phyloP scores from a whole-genome alignment of 2,329 filamentous ascomycete species.

The Zalaria sp. region DNA sequence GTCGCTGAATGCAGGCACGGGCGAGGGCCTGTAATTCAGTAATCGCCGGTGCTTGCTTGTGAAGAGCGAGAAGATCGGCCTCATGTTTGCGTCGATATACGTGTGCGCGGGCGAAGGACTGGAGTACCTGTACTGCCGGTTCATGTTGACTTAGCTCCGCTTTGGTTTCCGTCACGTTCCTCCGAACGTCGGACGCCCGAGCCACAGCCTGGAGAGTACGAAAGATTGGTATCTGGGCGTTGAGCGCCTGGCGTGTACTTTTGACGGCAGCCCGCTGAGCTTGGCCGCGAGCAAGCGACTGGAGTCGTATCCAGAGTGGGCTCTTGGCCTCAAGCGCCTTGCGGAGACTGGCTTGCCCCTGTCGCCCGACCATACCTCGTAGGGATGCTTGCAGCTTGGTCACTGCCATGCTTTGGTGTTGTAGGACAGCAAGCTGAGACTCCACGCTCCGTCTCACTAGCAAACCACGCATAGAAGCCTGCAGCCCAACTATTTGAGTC shows the following conservation, averaged over 20 bases:
- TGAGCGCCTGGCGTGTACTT: slow-evolving; percentile 3
- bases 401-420: slow-evolving; percentile 24
- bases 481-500: slow-evolving; percentile 37
- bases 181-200: slow-evolving; percentile 16
- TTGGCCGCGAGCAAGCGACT: slow-evolving; percentile 5
- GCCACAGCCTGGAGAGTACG: slow-evolving; percentile 25
- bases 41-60: slow-evolving; percentile 42
- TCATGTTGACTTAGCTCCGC: slow-evolving; percentile 30
- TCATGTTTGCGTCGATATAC: slow-evolving; percentile 28
- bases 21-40: slow-evolving; percentile 51
- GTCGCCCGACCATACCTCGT: slow-evolving; percentile 21
- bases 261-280: slow-evolving; percentile 1
- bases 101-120: slow-evolving; percentile 37
- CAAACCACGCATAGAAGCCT: slow-evolving; percentile 49
- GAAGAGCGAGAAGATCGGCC: slow-evolving; percentile 37
- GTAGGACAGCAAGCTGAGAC: slow-evolving; percentile 34
- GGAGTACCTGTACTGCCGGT: slow-evolving; percentile 30
- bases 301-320: slow-evolving; percentile 4
- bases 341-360: background rate
- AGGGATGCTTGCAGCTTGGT: slow-evolving; percentile 25
- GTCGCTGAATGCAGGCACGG: slow-evolving; percentile 51
- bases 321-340: background rate
- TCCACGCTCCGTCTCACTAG: slow-evolving; percentile 34
- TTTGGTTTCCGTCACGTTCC: slow-evolving; percentile 6
- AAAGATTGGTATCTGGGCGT: slow-evolving; percentile 4